Conservation (phyloP, 148 eudicot genomes). For the Chenopodium berlandieri region DNA sequence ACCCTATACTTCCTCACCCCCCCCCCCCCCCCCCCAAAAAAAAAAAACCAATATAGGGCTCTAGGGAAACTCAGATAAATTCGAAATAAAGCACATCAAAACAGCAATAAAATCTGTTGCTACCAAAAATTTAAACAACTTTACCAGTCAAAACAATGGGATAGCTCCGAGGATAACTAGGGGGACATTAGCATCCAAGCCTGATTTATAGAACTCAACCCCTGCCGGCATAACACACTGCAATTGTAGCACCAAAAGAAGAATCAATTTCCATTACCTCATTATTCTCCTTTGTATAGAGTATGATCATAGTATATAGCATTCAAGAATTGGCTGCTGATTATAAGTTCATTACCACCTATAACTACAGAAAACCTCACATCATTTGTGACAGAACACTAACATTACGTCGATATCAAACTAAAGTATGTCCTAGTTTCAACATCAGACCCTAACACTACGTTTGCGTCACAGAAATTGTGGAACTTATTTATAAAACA, state of each 20-base stretch:
- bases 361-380: background rate
- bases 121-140: slow-evolving; percentile 4
- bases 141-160: slow-evolving; percentile 93
- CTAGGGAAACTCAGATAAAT: too few species aligned
- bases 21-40: too few species aligned
- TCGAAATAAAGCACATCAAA: too few species aligned
- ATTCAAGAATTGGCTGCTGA: background rate
- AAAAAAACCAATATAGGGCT: too few species aligned
- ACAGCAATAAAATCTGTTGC: background rate
- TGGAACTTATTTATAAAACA: background rate
- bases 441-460: background rate
- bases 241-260: slow-evolving; percentile 31
- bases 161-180: slow-evolving; percentile 77
- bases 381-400: background rate
- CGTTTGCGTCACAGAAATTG: background rate
- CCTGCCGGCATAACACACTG: slow-evolving; percentile 99
- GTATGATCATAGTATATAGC: background rate
- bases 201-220: slow-evolving; percentile 62
- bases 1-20: too few species aligned
- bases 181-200: slow-evolving; percentile 48
- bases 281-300: background rate
- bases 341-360: background rate
- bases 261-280: background rate
- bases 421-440: background rate
- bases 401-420: too few species aligned